Base-by-base conservation (phyloP, 2,329 filamentous ascomycete genomes). In the Colletotrichum sp. region DNA sequence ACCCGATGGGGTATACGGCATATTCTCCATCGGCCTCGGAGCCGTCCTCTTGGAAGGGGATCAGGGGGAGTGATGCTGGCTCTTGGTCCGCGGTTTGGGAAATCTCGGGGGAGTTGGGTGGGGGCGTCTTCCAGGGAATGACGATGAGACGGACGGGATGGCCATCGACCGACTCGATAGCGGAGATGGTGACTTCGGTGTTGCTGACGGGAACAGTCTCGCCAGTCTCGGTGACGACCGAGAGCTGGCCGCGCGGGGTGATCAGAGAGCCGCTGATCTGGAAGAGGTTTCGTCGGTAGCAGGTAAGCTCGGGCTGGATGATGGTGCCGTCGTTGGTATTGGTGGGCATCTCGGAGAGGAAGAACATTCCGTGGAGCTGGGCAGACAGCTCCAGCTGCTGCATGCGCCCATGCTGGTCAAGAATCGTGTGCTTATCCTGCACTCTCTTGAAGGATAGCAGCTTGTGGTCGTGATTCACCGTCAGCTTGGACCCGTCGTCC, bases 91-190 rank as follows among this genome's bases (percentile, higher is more conserved):
- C 88, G 3, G 87, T 87, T 77, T 93, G 91, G 76, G 86, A 89
- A 74, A 93, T 88, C 78, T 94, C 91, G n/a, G 92, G 90, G 5
- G 93, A 92, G 84, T 93, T 95, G 66, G 94, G 95, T 32, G 94
- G 95, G 2, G 96, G 96, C 3, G 96, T 98, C 88, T 98, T 98
- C 96, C 96, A 98, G 1, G 96, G 96, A 75, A 98, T 98, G 9
- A 97, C 97, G 77, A 98, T 98, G 77, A 98, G 93, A 80, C 97
- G 96, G 58, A 98, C 95, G 0, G 94, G 88, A 80, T 98, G 96
- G 39, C 95, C 95, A 83, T 98, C 96, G 18, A 98, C 96, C 3
- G 96, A 98, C 83, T 98, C 96, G 65, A 96, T 98, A 10, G 96
- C 96, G 7, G 95, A 97, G 62, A 98, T 95, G 70, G 94, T 93